Base-by-base conservation (phyloP, 192 early-diverging fungal genomes). In the Backusella australiensis region DNA sequence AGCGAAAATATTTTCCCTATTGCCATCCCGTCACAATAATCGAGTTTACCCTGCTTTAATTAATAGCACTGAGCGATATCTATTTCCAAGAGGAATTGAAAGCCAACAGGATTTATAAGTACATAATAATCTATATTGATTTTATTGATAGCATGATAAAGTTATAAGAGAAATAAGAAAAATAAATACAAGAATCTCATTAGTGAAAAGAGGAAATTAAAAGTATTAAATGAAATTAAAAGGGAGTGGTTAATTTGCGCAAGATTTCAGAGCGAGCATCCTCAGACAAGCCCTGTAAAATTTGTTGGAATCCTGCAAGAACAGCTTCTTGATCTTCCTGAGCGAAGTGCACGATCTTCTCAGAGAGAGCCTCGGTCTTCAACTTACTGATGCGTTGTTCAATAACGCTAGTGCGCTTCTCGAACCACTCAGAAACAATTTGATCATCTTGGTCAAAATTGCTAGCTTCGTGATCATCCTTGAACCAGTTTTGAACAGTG, bases 401-500 rank as follows among this genome's bases (percentile, higher is more conserved):
- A 21, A 89, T 68, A 44, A 78, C 74, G 38, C 69, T 73, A 56
- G 75, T 38, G 0, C 82, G 78, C 34, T 78, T 80, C 75, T 91
- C 91, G 46, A 93, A 83, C 92, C 93, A 94, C 29, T 85, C 77
- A 1, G 85, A 84, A 8, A 92, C 85, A 14, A 63, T 66, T 44
- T 78, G 63, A 71, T 95, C 93, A 41, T 91, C 88, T n/a, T 78
- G 80, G 72, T 88, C 86, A 78, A 87, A 88, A 35, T 81, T 81
- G 4, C 75, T 72, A 34, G 87, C 82, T 29, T 29, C 69, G 69
- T 83, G 71, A 83, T 92, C 91, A 67, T 84, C 80, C 23, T 83
- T 38, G 74, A 91, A 95, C 96, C 96, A 97, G 8, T 78, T 72
- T 44, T 81, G 67, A 19, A 96, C 69, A 1, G 88, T 53, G 52